Evolutionary conservation across 805 yeast species (phyloP), one percentile per base, ranked within the genome.

Genomic region (Ogataea haglerorum): DNA sequence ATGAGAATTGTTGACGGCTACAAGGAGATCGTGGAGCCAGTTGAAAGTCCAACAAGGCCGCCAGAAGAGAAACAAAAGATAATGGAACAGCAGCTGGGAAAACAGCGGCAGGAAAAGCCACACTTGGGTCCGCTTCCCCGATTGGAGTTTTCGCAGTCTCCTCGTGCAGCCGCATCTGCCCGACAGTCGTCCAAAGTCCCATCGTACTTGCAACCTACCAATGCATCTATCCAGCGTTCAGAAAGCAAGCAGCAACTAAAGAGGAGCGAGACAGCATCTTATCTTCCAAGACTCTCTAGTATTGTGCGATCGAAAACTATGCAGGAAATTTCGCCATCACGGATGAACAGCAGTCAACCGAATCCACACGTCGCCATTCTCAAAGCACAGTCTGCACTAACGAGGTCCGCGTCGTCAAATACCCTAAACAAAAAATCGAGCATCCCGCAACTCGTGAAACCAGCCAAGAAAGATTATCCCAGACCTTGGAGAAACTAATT

Each of bases 41-140:
- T 21, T 24, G 58, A 58, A 7, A 57, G 62, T 38, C 65, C 65
- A 3, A 60, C 65, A 4, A 52, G 56, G 36, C 42, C 60, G 3
- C 44, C 47, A 8, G 45, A 37, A 10, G 60, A 57, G 29, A 56
- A 52, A 25, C 45, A 52, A 16, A 44, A 45, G 21, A 44, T 56
- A 16, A 49, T 51, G 43, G 51, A 49, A 9, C 52, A 46, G 22
- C 56, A 56, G 17, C 27, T 54, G 22, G 30, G 40, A n/a, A 45
- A 40, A 25, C 29, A 47, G 13, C 40, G 37, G 15, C 22, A 10
- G 9, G 42, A 34, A 9, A 30, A 34, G 16, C 40, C 34, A 17
- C 25, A 28, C 6, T 14, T 37, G 24, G 40, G 36, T 2, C 33
- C 43, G 2, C 28, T 40, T 9, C 48, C 47, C 10, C 34, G 30